Evolutionary conservation across 1,284 basidiomycete genomes (phyloP).

Genomic region (Puccinia brachypodii): DNA sequence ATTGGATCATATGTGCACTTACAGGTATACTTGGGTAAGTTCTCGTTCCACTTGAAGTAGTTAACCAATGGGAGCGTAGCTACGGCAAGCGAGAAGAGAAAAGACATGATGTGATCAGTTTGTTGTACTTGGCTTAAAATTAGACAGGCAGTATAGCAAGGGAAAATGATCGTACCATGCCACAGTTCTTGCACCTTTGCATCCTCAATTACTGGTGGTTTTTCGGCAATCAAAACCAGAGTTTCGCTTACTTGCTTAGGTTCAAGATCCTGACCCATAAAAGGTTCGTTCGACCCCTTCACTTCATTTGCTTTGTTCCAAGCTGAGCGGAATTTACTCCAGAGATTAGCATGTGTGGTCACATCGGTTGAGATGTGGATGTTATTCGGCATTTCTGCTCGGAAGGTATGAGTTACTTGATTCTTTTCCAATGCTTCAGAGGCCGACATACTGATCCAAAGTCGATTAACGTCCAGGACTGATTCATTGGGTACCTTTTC

Average conservation of each 20-base stretch:
- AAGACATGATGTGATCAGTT: not conserved
- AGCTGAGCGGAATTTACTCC: constrained; percentile 32
- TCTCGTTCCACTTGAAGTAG: constrained; percentile 43
- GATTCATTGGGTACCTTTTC: constrained; percentile 11
- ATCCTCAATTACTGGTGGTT: constrained; percentile 22
- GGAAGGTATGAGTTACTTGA: constrained; percentile 18
- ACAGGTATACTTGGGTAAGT: constrained; percentile 34
- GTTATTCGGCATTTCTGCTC: constrained; percentile 34
- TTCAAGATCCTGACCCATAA: not conserved
- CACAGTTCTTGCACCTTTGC: constrained; percentile 40
- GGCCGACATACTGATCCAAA: constrained; percentile 34
- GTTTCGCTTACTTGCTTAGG: not conserved
- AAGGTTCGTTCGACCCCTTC: not conserved
- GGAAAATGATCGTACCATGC: constrained; percentile 18
- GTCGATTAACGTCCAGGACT: constrained; percentile 26
- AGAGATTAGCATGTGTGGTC: constrained; percentile 19
- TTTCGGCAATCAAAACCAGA: constrained; percentile 7
- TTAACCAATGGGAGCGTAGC: constrained; percentile 32
- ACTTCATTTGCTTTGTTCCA: constrained; percentile 30
- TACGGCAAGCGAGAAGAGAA: not conserved
- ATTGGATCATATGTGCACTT: not conserved
- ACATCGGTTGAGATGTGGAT: constrained; percentile 38
- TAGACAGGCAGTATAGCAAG: not conserved
- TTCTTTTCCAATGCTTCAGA: constrained; percentile 11
- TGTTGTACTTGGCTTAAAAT: not conserved